phyloP scores from a whole-genome alignment of 495 filamentous ascomycete genomes.

The Pyronema domesticum region DNA sequence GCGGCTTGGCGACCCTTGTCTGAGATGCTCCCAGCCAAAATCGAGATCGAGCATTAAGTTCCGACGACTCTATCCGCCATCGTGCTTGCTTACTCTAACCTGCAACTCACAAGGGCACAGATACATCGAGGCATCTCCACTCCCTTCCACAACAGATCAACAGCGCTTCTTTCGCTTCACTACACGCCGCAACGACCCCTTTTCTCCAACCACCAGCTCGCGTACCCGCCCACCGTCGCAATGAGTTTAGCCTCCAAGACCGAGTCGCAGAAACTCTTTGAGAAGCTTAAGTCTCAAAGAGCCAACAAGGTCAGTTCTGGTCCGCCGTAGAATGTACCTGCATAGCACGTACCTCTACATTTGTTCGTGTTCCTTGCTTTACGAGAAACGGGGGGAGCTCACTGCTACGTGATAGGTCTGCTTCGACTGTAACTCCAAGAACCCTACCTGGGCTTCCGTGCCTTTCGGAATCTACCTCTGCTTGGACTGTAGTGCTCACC shows the following conservation, averaged over 20 bases:
- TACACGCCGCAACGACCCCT: too few species aligned
- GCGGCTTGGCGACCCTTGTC: too few species aligned
- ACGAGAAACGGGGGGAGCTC: background rate
- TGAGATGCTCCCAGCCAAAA: too few species aligned
- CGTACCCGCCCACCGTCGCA: background rate
- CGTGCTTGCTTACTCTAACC: too few species aligned
- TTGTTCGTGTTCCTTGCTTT: too few species aligned
- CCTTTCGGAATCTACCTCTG: slow-evolving; percentile 96
- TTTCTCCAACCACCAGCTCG: too few species aligned
- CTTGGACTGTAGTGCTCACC: slow-evolving; percentile 85
- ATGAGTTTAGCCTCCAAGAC: slow-evolving; percentile 85
- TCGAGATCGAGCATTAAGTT: too few species aligned
- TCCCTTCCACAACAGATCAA: too few species aligned
- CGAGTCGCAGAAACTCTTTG: slow-evolving; percentile 90
- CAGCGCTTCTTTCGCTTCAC: too few species aligned
- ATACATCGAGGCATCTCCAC: too few species aligned
- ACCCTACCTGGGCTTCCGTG: slow-evolving; percentile 95
- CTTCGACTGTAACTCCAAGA: slow-evolving; percentile 93
- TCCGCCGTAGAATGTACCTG: background rate
- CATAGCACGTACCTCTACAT: background rate
- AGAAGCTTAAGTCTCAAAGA: slow-evolving; percentile 83
- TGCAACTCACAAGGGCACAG: too few species aligned
- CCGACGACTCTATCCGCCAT: too few species aligned
- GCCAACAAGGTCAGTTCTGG: slow-evolving; percentile 65
- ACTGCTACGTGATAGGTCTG: slow-evolving; percentile 45